Evolutionary conservation across 192 early-diverging fungal genomes (phyloP), one percentile per base, ranked within the genome.

Genomic region (Phycomyces nitens): DNA sequence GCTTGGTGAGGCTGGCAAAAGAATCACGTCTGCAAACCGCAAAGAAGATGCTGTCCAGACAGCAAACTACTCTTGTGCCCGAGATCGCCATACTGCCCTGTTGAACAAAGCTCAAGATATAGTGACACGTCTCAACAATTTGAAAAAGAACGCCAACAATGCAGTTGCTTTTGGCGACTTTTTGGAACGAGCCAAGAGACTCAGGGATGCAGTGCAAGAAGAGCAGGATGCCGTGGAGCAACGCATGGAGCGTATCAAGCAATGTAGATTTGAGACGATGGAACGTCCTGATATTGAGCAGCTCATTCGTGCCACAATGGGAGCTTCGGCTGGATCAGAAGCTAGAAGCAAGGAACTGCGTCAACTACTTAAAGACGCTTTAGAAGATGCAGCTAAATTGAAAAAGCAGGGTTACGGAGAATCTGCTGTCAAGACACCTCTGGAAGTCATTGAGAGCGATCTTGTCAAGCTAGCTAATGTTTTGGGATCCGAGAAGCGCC

Each of bases 11-110:
- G 39, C 24, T 21, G 54, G 27, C 15, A 38, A 44, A 12, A 50
- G 20, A 5, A 55, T 69, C 29, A 27, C 20, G 5, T 18, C 44
- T 2, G 21, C 41, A 12, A 41, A 61, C n/a, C 41, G 15, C 20
- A 56, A 49, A 47, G 55, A 63, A 14, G 68, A 69, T 47, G 41
- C 68, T 1, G 20, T 69, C 14, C 68, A 69, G n/a, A 69, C 68
- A 0, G 68, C 68, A 1, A 69, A 69, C 24, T 63, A 69, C 12
- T 61, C 68, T 4, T 69, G 68, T 58, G 59, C 60, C 14, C 41
- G 60, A 2, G 68, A 69, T 16, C 53, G 68, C n/a, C 60, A 69
- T 50, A 3, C 20, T 0, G 14, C 21, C 9, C 34, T 69, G 1
- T 12, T 39, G 7, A 53, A 43, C n/a, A 39, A 63, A 39, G 43